Evolutionary conservation across 257 asterid genomes (phyloP).

Genomic region (Jacaranda mimosifolia): DNA sequence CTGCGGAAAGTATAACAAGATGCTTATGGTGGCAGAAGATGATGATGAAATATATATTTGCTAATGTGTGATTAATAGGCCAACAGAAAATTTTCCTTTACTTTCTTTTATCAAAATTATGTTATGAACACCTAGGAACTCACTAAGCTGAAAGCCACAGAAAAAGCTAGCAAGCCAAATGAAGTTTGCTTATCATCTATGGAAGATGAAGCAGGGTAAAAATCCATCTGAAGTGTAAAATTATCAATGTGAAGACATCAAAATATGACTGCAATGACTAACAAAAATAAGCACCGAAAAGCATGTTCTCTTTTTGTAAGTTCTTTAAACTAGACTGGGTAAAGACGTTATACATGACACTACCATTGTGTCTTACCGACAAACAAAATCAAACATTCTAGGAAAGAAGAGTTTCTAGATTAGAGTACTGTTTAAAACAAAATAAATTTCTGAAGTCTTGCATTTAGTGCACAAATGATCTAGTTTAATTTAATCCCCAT

Average conservation of each 20-base stretch:
- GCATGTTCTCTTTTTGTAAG: neutral
- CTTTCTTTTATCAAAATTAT: neutral
- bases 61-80: neutral
- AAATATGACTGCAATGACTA: neutral
- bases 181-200: neutral
- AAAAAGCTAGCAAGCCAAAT: neutral
- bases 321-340: neutral
- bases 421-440: neutral
- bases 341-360: neutral
- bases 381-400: neutral
- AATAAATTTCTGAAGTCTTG: neutral
- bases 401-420: neutral
- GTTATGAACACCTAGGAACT: neutral
- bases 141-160: neutral
- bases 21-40: neutral
- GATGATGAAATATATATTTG: neutral
- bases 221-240: neutral
- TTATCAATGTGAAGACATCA: neutral
- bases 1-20: neutral
- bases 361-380: neutral
- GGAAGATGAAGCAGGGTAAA: neutral
- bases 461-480: constrained; percentile 14
- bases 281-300: neutral
- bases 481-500: neutral
- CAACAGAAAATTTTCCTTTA: neutral